Base-by-base conservation (phyloP, 805 yeast species). In the Sugiyamaella lignohabitans region DNA sequence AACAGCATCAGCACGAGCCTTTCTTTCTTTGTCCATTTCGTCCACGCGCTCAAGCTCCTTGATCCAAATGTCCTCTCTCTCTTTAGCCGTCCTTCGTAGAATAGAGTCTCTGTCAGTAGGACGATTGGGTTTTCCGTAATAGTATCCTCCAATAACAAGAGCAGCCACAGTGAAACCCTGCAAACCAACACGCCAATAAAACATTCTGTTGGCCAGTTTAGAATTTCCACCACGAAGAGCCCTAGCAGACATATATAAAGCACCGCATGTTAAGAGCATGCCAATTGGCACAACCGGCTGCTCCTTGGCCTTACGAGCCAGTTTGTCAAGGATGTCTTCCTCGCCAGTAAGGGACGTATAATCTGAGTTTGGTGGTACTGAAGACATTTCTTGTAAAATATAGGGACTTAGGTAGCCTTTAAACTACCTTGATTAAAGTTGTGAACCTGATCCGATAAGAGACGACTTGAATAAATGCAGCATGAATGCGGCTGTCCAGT, bases 211-310 rank as follows among this genome's bases (percentile, higher is more conserved):
- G 0, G 96, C 94, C 46, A 78, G 79, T 38, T 71, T 69, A 51
- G 80, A 75, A 55, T 87, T 79, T 21, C 96, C 95, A 24, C 71
- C 69, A 56, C 82, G 75, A 51, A 88, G 71, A 20, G 89, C 84
- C 53, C 76, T 74, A 2, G 87, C 88, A 2, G 96, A 94, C 53
- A 88, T 68, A 0, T 75, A 67, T 27, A 89, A 86, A 0, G 96
- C 96, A 2, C 81, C 85, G 5, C 84, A 76, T 2, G 97, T 89
- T 40, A 83, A 78, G 3, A 84, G 59, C 14, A 85, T 73, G 1
- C 96, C 96, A 4, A 87, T 47, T 1, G 97, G 96, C 1, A 89
- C 96, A 8, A 85, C 67, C 1, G 97, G 97, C 61, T 89, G 95
- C 64, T 87, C 84, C 60, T 81, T 84, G 51, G 85, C 79, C 56